Evolutionary conservation across 257 asterid genomes (phyloP).

Genomic region (Solanum phureja): DNA sequence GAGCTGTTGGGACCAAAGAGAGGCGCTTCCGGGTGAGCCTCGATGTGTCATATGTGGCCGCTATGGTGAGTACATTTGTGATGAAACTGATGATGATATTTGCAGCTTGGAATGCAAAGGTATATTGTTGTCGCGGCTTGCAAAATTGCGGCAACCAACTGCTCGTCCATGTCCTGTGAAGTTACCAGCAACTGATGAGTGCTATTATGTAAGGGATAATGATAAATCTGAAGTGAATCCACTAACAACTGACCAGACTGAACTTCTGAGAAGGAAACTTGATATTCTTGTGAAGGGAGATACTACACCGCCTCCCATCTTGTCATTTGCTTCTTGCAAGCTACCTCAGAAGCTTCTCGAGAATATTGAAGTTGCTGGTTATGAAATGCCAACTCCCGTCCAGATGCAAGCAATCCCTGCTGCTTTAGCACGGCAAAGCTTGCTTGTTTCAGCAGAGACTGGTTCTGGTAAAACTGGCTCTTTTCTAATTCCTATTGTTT

Average conservation of each 20-base stretch:
- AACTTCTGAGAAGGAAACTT: constrained; percentile 45
- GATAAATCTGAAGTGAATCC: constrained; percentile 9
- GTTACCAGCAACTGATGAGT: constrained; percentile 59
- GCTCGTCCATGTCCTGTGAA: constrained; percentile 20
- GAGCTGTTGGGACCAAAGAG: constrained; percentile 82
- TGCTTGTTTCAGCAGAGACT: constrained; percentile 87
- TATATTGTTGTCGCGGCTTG: constrained; percentile 34
- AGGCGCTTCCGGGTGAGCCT: constrained; percentile 74
- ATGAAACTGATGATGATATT: constrained; percentile 78
- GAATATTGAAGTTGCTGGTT: constrained; percentile 72
- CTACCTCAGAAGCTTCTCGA: constrained; percentile 67
- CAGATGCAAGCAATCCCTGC: constrained; percentile 96
- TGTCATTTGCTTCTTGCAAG: constrained; percentile 66
- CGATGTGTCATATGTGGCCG: constrained; percentile 70
- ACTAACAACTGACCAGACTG: constrained; percentile 28
- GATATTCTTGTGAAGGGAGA: constrained; percentile 55
- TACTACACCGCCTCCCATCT: constrained; percentile 40
- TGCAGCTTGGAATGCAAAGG: constrained; percentile 83
- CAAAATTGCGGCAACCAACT: constrained; percentile 11
- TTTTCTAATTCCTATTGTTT: constrained; percentile 65
- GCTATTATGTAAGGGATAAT: constrained; percentile 63
- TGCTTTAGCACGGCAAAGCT: constrained; percentile 56
- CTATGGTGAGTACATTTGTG: constrained; percentile 90
- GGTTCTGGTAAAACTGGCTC: constrained; percentile 94
- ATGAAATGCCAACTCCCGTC: constrained; percentile 87